These are phyloP conservation scores for Mediolabrus comicus DNA, from an alignment of 108 stramenopile species.

Conservation along the genomic window DNA sequence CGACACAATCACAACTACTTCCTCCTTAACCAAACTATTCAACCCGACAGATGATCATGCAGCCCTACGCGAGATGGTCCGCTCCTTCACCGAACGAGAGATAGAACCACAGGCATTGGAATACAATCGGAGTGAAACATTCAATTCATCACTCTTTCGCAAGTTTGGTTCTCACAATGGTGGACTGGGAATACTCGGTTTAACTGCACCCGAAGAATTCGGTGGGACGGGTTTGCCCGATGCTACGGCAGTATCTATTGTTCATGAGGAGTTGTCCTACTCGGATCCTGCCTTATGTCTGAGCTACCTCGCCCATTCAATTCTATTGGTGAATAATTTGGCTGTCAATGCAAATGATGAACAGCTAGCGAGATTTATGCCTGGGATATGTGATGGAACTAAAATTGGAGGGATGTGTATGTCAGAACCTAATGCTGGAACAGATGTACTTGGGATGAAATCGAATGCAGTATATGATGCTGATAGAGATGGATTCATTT, in stretches of 20 bases:
- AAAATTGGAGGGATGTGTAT: conserved; percentile 98
- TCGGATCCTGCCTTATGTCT: conserved; percentile 97
- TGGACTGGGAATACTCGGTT: conserved; percentile 91
- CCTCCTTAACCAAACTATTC: conserved; percentile 50
- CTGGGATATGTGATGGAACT: conserved; percentile 78
- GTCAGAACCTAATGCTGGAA: conserved; percentile 97
- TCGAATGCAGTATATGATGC: conserved; percentile 75
- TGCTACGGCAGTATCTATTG: conserved; percentile 87
- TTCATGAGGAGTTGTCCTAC: conserved; percentile 90
- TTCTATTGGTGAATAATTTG: conserved; percentile 88
- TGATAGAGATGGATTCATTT: conserved; percentile 55
- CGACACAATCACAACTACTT: neutral
- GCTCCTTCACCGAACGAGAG: conserved; percentile 72
- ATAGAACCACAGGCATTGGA: conserved; percentile 93
- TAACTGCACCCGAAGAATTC: conserved; percentile 90
- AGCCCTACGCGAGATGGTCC: conserved; percentile 86
- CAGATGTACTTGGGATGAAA: conserved; percentile 96
- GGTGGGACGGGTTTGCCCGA: conserved; percentile 84
- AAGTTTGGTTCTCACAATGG: conserved; percentile 67
- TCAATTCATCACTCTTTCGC: conserved; percentile 87
- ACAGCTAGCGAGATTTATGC: conserved; percentile 79
- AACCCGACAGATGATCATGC: conserved; percentile 92
- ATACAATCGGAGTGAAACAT: conserved; percentile 84
- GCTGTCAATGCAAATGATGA: conserved; percentile 78
- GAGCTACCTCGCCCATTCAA: conserved; percentile 94